Evolutionary conservation across 176 grass and related monocot genomes (phyloP), one percentile per base, ranked within the genome.

Genomic region (Puya raimondii): DNA sequence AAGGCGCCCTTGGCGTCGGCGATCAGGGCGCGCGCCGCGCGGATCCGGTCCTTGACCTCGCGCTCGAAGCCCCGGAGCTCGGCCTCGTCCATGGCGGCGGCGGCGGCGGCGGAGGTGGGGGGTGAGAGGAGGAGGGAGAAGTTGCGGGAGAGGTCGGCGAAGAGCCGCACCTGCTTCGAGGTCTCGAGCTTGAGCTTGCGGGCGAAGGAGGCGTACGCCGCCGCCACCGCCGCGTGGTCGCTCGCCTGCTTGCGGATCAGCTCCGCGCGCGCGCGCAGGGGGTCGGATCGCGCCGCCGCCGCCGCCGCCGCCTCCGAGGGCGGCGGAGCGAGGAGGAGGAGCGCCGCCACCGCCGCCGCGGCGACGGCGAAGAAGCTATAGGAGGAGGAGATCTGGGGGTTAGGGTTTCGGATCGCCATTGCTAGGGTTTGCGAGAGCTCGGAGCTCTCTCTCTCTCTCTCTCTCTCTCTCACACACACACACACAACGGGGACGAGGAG

Each of bases 11-110:
- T 99, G 10, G 94, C 83, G 22, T 79, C 81, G 22, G 85, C 70
- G 71, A 99, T 93, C 61, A 91, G 84, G 29, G 75, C 73, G 64
- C 94, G 89, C 47, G 89, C 75, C 18, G 89, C 82, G 58, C 89
- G 90, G 81, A 96, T 92, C 73, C 91, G 81, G 72, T 91, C 88
- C 81, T 91, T 91, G 61, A 82, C 75, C 69, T 79, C 81, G 52
- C 84, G 85, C 72, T 91, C 88, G 79, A 91, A 82, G 33, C 76
- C 69, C n/a, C 72, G 75, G 64, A 76, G 49, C 2, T 48, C 15
- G 22, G 49, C 49, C 25, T 76, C 73, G 5, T 76, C 64, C 49
- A 53, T 66, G 48, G 51, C 61, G 21, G 64, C 66, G 47, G 12
- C 6, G 17, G 73, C 29, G 1, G 51, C 47, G 17, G 9, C 16